Evolutionary conservation across 176 grass and related monocot genomes (phyloP).

Genomic region (Carex kokanica): DNA sequence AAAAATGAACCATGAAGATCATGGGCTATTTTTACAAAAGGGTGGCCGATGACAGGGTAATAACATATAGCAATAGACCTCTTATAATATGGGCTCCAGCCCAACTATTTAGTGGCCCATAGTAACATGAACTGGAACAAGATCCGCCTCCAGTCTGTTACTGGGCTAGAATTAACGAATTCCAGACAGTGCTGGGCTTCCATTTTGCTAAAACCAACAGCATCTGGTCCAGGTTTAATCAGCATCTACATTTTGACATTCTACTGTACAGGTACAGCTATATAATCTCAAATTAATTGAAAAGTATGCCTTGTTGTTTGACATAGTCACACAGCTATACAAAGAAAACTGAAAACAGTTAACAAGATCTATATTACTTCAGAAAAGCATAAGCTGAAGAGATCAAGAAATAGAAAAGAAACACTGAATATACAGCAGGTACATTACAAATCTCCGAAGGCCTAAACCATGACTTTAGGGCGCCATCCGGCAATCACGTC

Average conservation of each 20-base stretch:
- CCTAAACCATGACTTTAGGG: constrained; percentile 75
- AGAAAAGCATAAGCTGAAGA: neutral
- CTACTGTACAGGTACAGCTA: neutral
- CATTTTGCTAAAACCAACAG: neutral
- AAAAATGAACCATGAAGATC: neutral
- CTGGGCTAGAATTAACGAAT: neutral
- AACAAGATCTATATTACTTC: neutral
- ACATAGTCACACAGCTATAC: neutral
- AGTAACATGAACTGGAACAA: neutral
- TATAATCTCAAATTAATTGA: neutral
- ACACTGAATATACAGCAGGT: constrained; percentile 27
- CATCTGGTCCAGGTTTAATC: neutral
- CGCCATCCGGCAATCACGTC: constrained; percentile 96
- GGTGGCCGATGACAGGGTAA: neutral
- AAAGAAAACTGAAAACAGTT: neutral
- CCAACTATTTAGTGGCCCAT: neutral
- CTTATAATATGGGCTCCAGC: neutral
- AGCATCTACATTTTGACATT: neutral
- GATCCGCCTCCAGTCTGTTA: neutral
- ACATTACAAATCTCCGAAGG: constrained; percentile 43
- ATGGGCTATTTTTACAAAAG: neutral
- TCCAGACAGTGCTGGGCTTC: neutral
- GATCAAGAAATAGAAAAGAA: constrained; percentile 11
- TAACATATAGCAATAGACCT: neutral
- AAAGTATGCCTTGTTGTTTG: neutral